Evolutionary conservation across 2,329 filamentous ascomycete species (phyloP).

Genomic region (Pyrenophora tritici-repentis): DNA sequence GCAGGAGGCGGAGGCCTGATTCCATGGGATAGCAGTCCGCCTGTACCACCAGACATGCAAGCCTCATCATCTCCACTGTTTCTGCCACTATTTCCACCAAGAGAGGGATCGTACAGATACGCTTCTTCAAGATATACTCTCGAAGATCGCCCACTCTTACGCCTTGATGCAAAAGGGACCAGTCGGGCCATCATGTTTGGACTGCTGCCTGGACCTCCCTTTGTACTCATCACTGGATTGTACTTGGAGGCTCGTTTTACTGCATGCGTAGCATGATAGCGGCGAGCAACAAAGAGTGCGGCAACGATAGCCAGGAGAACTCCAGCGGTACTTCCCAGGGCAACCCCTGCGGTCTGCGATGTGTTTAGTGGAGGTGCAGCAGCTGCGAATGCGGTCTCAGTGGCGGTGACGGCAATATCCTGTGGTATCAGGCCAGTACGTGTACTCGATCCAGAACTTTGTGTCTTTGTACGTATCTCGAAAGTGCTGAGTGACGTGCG

Average conservation of each 20-base stretch:
- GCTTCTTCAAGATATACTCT: constrained; percentile 41
- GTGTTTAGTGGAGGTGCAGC: constrained; percentile 29
- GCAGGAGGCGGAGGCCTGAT: constrained; percentile 2
- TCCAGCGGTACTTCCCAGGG: constrained; percentile 40
- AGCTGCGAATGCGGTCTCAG: constrained; percentile 13
- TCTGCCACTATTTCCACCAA: constrained; percentile 5
- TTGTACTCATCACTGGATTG: no score
- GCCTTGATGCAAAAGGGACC: constrained; percentile 15
- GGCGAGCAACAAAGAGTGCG: constrained; percentile 40
- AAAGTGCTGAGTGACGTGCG: background rate
- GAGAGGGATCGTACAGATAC: constrained; percentile 42
- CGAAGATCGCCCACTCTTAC: constrained; percentile 20
- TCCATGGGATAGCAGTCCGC: constrained; percentile 5
- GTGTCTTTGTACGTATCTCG: background rate
- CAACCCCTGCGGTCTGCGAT: constrained; percentile 44
- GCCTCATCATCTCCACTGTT: constrained; percentile 23
- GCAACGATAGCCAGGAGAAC: constrained; percentile 42
- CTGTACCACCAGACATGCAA: constrained; percentile 31
- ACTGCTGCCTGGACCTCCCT: no score
- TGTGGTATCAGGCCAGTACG: no score
- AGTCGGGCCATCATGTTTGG: no score
- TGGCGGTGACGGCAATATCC: constrained; percentile 12
- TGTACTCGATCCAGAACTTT: background rate
- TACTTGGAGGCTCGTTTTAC: constrained; percentile 5
- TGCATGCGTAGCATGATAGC: constrained; percentile 28